Evolutionary conservation across 495 filamentous ascomycete genomes (phyloP).

Genomic region (Symbiotaphrina buchneri): DNA sequence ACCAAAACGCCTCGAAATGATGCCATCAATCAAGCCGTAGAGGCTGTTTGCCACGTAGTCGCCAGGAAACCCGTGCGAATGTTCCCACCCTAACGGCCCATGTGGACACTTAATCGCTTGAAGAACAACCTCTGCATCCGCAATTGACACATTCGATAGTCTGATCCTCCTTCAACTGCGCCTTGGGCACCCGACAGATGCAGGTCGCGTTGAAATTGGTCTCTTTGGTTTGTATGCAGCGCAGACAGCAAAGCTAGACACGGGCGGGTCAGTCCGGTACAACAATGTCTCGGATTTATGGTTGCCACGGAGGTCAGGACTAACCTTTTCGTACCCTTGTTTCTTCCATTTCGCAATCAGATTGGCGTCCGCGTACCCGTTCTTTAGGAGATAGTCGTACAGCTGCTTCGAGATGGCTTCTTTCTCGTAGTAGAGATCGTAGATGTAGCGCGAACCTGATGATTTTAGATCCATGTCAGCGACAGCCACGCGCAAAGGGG

Average conservation of each 20-base stretch:
- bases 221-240: slow-evolving; percentile 96
- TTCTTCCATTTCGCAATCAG: slow-evolving; percentile 99
- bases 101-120: slow-evolving; percentile 37
- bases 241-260: slow-evolving; percentile 64
- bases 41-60: not conserved
- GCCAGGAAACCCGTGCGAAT: not conserved
- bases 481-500: not conserved
- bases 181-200: slow-evolving; percentile 88
- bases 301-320: slow-evolving; percentile 5
- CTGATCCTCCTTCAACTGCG: slow-evolving; percentile 76
- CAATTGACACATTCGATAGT: slow-evolving; percentile 89
- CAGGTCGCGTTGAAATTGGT: slow-evolving; percentile 97
- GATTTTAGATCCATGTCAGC: not conserved
- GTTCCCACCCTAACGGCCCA: not conserved
- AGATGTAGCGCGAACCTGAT: slow-evolving; percentile 70
- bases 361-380: slow-evolving; percentile 81
- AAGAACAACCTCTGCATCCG: slow-evolving; percentile 79
- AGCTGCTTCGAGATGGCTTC: slow-evolving; percentile 77
- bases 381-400: slow-evolving; percentile 95
- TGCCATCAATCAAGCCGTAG: not conserved
- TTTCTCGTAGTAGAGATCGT: slow-evolving; percentile 95
- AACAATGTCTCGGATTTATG: too few relatives aligned
- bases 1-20: not conserved
- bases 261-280: not conserved
- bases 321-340: slow-evolving; percentile 90